phyloP scores from a whole-genome alignment of 371 early-diverging fungal species.

The Mortierella sp. region DNA sequence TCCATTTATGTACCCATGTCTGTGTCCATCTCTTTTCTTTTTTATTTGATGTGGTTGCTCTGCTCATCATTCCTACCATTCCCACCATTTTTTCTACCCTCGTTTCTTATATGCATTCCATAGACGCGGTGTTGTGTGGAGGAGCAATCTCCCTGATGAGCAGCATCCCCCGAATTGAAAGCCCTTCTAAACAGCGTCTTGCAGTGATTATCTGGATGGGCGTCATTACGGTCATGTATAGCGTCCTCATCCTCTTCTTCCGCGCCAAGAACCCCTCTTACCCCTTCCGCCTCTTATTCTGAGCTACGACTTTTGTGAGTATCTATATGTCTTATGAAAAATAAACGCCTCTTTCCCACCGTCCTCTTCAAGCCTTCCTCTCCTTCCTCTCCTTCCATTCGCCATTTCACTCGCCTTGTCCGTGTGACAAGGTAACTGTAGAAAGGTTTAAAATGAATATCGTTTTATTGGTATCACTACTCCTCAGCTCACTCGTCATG shows the following conservation, averaged over 20 bases:
- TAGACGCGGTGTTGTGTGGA: conserved; percentile 40
- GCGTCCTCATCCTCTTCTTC: conserved; percentile 74
- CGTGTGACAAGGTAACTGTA: background rate
- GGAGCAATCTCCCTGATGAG: conserved; percentile 33
- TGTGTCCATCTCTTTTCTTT: background rate
- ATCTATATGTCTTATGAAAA: background rate
- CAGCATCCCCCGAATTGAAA: conserved; percentile 58
- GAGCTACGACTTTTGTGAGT: background rate
- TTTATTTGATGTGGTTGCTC: background rate
- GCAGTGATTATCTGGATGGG: conserved; percentile 66
- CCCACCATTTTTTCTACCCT: background rate
- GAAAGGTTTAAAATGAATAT: background rate
- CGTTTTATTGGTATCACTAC: background rate
- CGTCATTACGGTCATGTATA: conserved; percentile 70
- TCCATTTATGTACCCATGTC: background rate
- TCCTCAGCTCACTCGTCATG: conserved; percentile 2
- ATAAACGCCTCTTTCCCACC: background rate
- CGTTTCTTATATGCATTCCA: background rate
- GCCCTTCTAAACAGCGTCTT: conserved; percentile 63
- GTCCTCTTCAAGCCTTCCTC: too few species aligned
- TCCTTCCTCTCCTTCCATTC: background rate
- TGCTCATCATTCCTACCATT: background rate
- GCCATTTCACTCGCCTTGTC: background rate
- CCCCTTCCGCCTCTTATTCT: conserved; percentile 76
- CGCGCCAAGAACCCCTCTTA: conserved; percentile 79